Evolutionary conservation across 2,329 filamentous ascomycete species (phyloP), one percentile per base, ranked within the genome.

Genomic region (Aspergillus transmontanensis): DNA sequence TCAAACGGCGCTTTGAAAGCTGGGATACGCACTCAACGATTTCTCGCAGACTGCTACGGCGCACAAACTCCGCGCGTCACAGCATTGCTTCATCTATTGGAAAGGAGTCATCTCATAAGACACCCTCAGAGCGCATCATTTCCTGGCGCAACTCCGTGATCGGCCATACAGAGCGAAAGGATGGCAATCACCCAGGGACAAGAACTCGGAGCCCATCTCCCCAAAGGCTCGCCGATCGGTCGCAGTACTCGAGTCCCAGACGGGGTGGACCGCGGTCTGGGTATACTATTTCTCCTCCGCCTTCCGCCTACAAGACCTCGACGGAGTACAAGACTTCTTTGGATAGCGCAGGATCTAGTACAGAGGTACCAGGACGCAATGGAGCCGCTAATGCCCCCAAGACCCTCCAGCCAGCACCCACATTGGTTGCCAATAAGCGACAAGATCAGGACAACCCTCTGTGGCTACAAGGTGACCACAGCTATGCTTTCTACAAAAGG

Each of bases 1-100:
- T 84, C 56, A 97, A 96, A 78, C 89, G 94, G 6, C 85, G 87
- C 60, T 86, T 89, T 62, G 92, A 93, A 60, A 86, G 85, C 43
- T 94, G 90, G 90, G 93, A 97, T 69, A 88, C 89, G 0, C 85
- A 86, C 1, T 94, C 91, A 19, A 87, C 87, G 9, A 90, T 96
- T 70, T 93, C 91, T 11, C 88, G 87, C 67, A 89, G 87, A 69
- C 79, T 92, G 54, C 77, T 85, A 14, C 75, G 78, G 11, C 79
- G 83, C 50, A 84, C 85, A 28, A 87, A 86, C 39, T 82, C 92
- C 1, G 78, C 84, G 1, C 82, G 82, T n/a, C 79, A 79, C 34
- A 87, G 85, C 57, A 66, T 82, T 76, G 60, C 81, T 74, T 72
- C 81, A 72, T 73, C 84, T 76, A 71, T 84, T 77, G 63, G 76